Base-by-base conservation (phyloP, 805 yeast genomes). In the Hanseniaspora meyeri region DNA sequence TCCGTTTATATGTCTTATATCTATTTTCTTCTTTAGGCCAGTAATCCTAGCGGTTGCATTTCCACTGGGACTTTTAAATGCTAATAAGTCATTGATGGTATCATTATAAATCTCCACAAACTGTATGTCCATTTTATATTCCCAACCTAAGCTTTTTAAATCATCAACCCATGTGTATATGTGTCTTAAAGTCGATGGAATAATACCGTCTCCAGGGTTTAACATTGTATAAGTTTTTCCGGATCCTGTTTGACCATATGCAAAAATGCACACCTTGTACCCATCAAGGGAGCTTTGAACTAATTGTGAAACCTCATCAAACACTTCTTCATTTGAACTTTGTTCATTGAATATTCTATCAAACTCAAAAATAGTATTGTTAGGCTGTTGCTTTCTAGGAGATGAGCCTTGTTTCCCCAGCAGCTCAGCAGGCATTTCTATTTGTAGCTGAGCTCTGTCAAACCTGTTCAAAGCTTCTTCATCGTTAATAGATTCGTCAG, bases 211-310 rank as follows among this genome's bases (percentile, higher is more conserved):
- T 1, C 68, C 63, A 0, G 77, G 70, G 29, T 76, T 71, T 1
- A 89, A 77, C 97, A 91, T 93, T 0, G 98, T 93, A 66, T 70
- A 83, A 0, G 97, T 91, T 66, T 91, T 91, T 3, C 98, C 98
- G 0, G 97, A 84, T 0, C 93, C 96, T 0, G 98, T 93, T 68
- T 91, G 98, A 0, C 98, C 98, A 67, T 93, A 91, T 0, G 97
- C 95, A 72, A 91, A 88, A 1, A 93, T 87, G 68, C 97, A 89
- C 2, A 89, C 96, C 62, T 88, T 88, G 64, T 75, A 82, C 0
- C 98, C 98, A 68, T 91, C 95, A 14, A 90, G 67, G 0, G 95
- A 81, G 72, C 78, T 87, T 66, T 88, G 96, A 1, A 91, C 81
- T 24, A 91, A 69, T 66, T 89, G 95, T 1, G 93, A 82, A 0